Evolutionary conservation across 345 rosid genomes (phyloP).

Genomic region (Carallia brachiata): DNA sequence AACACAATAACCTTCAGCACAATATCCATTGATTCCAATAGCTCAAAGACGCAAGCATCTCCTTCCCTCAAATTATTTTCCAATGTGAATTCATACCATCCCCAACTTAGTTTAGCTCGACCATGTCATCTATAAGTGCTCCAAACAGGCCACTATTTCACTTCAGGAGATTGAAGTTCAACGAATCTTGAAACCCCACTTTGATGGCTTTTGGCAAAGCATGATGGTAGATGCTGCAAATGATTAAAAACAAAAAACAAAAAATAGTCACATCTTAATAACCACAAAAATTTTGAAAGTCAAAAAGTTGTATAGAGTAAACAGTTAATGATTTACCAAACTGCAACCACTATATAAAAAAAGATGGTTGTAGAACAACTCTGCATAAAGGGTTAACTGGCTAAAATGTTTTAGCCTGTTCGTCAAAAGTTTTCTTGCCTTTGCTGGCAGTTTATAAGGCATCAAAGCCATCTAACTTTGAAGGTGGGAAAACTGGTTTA

Average conservation of each 20-base stretch:
- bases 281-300: neutral
- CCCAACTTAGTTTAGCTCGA: constrained; percentile 78
- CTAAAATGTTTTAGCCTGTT: constrained; percentile 61
- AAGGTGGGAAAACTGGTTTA: constrained; percentile 6
- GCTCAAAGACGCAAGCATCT: constrained; percentile 77
- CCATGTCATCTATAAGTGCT: constrained; percentile 71
- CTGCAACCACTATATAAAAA: constrained; percentile 74
- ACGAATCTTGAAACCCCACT: constrained; percentile 81
- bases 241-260: neutral
- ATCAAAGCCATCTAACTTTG: neutral
- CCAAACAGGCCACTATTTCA: constrained; percentile 80
- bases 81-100: constrained; percentile 83
- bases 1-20: constrained; percentile 75
- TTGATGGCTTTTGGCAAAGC: constrained; percentile 75
- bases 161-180: constrained; percentile 66
- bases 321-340: constrained; percentile 50
- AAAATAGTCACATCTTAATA: neutral
- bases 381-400: constrained; percentile 79
- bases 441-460: constrained; percentile 4
- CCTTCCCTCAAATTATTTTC: constrained; percentile 87
- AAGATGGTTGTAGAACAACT: constrained; percentile 76
- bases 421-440: constrained; percentile 37
- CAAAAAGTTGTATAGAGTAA: too few relatives aligned
- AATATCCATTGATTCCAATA: constrained; percentile 61
- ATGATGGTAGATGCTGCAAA: constrained; percentile 73